Conservation (phyloP, 2,329 filamentous ascomycete species). For the Pseudogymnoascus sp. region DNA sequence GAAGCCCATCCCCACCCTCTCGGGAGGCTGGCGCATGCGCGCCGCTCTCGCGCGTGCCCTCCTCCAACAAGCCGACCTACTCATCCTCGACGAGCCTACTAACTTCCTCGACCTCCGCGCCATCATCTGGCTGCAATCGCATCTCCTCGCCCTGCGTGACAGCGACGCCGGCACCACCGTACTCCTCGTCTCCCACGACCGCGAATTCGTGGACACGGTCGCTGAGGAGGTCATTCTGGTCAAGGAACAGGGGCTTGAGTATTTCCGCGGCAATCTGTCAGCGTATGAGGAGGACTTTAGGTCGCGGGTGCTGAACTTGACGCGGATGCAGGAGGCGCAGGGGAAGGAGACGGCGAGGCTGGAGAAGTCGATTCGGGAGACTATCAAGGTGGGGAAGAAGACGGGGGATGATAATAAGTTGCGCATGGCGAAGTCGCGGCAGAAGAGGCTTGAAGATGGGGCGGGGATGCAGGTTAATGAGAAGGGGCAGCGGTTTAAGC, state of each 20-base stretch:
- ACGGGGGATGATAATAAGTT: constrained; percentile 80
- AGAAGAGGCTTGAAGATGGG: constrained; percentile 77
- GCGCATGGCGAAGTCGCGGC: constrained; percentile 73
- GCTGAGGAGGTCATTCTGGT: constrained; percentile 70
- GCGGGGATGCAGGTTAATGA: constrained; percentile 69
- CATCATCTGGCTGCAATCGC: constrained; percentile 76
- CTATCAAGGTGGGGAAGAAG: constrained; percentile 66
- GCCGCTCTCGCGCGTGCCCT: constrained; percentile 58
- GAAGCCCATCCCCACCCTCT: constrained; percentile 57
- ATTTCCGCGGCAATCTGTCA: constrained; percentile 68
- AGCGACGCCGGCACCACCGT: constrained; percentile 54
- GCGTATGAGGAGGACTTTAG: constrained; percentile 62
- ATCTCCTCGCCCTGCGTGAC: constrained; percentile 53
- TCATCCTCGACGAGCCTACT: constrained; percentile 80
- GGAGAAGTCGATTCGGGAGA: constrained; percentile 67
- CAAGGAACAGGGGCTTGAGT: constrained; percentile 61
- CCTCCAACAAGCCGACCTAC: constrained; percentile 65
- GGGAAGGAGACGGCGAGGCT: constrained; percentile 76
- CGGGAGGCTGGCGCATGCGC: constrained; percentile 71
- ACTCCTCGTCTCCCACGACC: constrained; percentile 76
- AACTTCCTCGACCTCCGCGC: constrained; percentile 79
- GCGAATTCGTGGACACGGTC: constrained; percentile 69
- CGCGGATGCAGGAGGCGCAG: constrained; percentile 72
- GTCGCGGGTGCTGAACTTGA: constrained; percentile 60
- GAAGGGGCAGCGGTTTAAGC: constrained; percentile 69